Base-by-base conservation (phyloP, 225 moss, liverwort and hornwort species). In the Physcomitrium patens region DNA sequence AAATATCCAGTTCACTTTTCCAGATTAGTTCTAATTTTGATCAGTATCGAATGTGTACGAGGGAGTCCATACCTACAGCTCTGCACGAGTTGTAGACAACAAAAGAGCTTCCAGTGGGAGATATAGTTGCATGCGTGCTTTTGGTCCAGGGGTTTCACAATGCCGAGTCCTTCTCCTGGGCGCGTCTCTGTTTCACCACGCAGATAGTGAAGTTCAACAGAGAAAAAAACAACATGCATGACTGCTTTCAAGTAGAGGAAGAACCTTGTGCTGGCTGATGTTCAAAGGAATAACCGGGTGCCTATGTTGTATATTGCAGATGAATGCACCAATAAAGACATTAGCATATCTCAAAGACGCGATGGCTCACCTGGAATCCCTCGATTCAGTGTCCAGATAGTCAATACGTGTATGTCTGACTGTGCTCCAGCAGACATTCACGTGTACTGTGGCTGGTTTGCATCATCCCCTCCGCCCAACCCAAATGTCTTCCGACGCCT, bases 291-390 rank as follows among this genome's bases (percentile, higher is more conserved):
- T 73, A 68, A 80, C 69, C 41, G 46, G 64, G 76, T 83, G 78
- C 57, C 47, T 60, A 81, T 86, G 74, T 82, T 83, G 76, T 69
- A 51, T 73, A 80, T 83, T 83, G 86, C 87, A 87, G 84, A 87
- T 87, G 73, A 66, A 47, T 87, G 87, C 81, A 81, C 87, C 70
- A 87, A 81, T 78, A 87, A 87, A 84, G 87, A 87, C 73, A 87
- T 87, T 63, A 87, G 87, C 87, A 87, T 87, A 81, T 81, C 87
- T 58, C 87, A 87, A 67, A 87, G 81, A 66, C 84, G 84, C 27
- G 87, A 87, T 76, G 87, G 87, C 76, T 87, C 84, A 70, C 76
- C 19, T 17, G 78, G 81, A 46, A 81, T 78, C 20, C 85, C 85
- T 8, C 12, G 63, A 23, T 85, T 50, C 63, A 13, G 11, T 3